A percentile compares a stretch with the other conserved stretches of the same genome.
phyloP scores from a whole-genome alignment of 2,329 filamentous ascomycete genomes.

The Chlorencoelia australis region DNA sequence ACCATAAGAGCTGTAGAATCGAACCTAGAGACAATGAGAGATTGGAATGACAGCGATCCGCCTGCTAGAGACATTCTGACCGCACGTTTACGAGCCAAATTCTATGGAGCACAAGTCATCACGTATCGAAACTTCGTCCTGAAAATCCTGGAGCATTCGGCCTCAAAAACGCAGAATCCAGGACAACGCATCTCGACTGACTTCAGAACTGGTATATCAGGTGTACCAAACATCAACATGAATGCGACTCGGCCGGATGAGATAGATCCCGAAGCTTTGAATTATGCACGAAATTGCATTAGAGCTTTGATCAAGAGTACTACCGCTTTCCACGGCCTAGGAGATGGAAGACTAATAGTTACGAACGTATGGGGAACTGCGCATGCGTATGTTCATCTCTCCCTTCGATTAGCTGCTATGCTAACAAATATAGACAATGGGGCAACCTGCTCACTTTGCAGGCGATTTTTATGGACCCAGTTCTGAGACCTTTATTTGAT shows the following conservation, averaged over 20 bases:
- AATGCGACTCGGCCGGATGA: slow-evolving; percentile 27
- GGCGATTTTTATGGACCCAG: slow-evolving; percentile 62
- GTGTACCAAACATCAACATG: slow-evolving; percentile 30
- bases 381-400: slow-evolving; percentile 65
- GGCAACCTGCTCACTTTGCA: slow-evolving; percentile 89
- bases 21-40: slow-evolving; percentile 30
- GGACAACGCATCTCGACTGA: slow-evolving; percentile 14
- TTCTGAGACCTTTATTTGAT: slow-evolving; percentile 46
- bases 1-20: slow-evolving; percentile 38
- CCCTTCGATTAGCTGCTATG: slow-evolving; percentile 5
- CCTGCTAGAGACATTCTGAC: slow-evolving; percentile 68
- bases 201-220: slow-evolving; percentile 17
- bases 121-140: slow-evolving; percentile 70
- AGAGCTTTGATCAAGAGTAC: slow-evolving; percentile 77
- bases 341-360: slow-evolving; percentile 59
- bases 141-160: slow-evolving; percentile 38
- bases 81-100: slow-evolving; percentile 83
- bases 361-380: slow-evolving; percentile 96
- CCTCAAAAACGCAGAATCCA: slow-evolving; percentile 11
- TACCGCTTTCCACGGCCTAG: slow-evolving; percentile 61
- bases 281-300: slow-evolving; percentile 40
- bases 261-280: slow-evolving; percentile 37
- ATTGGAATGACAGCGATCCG: slow-evolving; percentile 49
- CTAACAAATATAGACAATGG: slow-evolving; percentile 63
- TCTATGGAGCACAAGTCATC: slow-evolving; percentile 85